Percentiles rank a stretch among this genome's conserved stretches.
Evolutionary conservation across 2,329 filamentous ascomycete genomes (phyloP).

Genomic region (Hirsutella thompsonii): DNA sequence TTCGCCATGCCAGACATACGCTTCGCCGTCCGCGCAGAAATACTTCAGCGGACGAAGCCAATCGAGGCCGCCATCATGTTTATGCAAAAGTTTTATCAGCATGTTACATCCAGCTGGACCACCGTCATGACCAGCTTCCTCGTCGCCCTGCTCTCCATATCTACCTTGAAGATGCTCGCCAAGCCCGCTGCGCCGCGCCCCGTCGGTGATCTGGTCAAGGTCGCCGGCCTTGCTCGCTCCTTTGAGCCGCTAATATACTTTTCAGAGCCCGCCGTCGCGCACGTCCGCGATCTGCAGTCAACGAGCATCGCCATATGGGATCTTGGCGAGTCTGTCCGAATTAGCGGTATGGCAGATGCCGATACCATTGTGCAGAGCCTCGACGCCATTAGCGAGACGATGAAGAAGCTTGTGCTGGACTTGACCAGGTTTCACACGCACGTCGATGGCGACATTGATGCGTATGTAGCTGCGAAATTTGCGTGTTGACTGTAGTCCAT

Average conservation of each 20-base stretch:
- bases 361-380: constrained; percentile 75
- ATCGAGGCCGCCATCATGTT: constrained; percentile 62
- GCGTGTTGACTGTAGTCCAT: not conserved
- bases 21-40: constrained; percentile 76
- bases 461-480: constrained; percentile 31
- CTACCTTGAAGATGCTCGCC: constrained; percentile 52
- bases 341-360: constrained; percentile 82
- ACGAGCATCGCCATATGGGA: constrained; percentile 93
- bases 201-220: constrained; percentile 65
- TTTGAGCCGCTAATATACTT: constrained; percentile 94
- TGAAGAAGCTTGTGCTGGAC: constrained; percentile 74
- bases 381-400: constrained; percentile 71
- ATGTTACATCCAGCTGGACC: constrained; percentile 55
- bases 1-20: constrained; percentile 57
- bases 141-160: constrained; percentile 49
- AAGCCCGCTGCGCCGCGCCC: constrained; percentile 44
- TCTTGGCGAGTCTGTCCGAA: constrained; percentile 76
- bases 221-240: constrained; percentile 76
- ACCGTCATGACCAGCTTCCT: constrained; percentile 52
- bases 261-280: constrained; percentile 75
- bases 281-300: constrained; percentile 79
- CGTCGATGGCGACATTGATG: constrained; percentile 86
- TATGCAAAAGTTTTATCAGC: constrained; percentile 44
- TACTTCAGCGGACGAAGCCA: constrained; percentile 75
- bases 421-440: constrained; percentile 87